Evolutionary conservation across 1,284 basidiomycete species (phyloP).

Genomic region (Trichosporon sp.): DNA sequence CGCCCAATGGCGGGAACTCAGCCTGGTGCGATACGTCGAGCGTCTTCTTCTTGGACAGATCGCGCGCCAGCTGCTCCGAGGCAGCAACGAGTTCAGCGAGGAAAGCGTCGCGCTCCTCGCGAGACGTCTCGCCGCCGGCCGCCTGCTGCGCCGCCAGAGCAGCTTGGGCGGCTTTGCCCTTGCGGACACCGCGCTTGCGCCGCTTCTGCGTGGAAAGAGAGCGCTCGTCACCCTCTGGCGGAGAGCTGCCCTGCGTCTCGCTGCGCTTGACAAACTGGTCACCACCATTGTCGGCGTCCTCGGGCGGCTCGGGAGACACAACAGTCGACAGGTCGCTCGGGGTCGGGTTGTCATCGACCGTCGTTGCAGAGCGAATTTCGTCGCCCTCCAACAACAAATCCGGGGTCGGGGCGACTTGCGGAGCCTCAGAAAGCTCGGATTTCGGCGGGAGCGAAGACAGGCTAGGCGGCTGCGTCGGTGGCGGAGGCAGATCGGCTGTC

Average conservation of each 20-base stretch:
- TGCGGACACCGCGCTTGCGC: slow-evolving; percentile 55
- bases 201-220: slow-evolving; percentile 51
- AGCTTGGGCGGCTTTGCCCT: slow-evolving; percentile 57
- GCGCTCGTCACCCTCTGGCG: slow-evolving; percentile 38
- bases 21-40: slow-evolving; percentile 41
- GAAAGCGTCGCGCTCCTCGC: slow-evolving; percentile 51
- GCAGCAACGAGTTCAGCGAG: slow-evolving; percentile 73
- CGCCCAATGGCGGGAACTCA: slow-evolving; percentile 55
- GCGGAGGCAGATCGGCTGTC: slow-evolving; percentile 6
- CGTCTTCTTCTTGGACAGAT: slow-evolving; percentile 61
- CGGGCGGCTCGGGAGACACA: slow-evolving; percentile 41
- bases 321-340: slow-evolving; percentile 41
- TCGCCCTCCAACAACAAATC: slow-evolving; percentile 28
- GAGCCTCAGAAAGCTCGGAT: slow-evolving; percentile 24
- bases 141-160: slow-evolving; percentile 40
- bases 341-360: slow-evolving; percentile 48
- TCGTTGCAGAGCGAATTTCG: slow-evolving; percentile 39
- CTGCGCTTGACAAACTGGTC: slow-evolving; percentile 19
- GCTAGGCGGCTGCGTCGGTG: slow-evolving; percentile 18
- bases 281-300: slow-evolving; percentile 28
- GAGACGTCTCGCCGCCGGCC: slow-evolving; percentile 35
- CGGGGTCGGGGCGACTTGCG: slow-evolving; percentile 26
- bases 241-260: slow-evolving; percentile 8
- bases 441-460: slow-evolving; percentile 27
- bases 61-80: slow-evolving; percentile 77